Evolutionary conservation across 768 basidiomycete genomes (phyloP).

Genomic region (Phlebiopsis flavidoalba): DNA sequence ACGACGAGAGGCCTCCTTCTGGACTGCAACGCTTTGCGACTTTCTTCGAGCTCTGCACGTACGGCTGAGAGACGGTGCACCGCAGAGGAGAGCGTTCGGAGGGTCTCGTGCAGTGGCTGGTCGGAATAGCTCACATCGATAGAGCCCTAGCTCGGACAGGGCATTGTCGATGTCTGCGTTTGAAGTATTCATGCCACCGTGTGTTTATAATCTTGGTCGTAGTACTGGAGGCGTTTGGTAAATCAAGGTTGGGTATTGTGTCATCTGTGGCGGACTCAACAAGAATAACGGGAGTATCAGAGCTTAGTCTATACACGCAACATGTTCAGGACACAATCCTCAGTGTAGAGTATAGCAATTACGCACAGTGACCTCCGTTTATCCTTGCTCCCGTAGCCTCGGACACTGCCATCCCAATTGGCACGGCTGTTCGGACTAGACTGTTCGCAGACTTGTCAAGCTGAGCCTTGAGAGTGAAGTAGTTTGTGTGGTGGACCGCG

Average conservation of each 20-base stretch:
- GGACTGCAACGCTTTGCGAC: conserved; percentile 41
- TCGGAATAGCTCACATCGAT: conserved; percentile 42
- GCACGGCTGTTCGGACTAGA: conserved; percentile 22
- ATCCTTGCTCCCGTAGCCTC: conserved; percentile 44
- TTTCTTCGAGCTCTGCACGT: conserved; percentile 61
- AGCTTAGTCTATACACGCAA: conserved; percentile 6
- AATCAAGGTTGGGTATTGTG: not conserved
- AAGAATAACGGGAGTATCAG: conserved; percentile 21
- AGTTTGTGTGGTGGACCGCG: conserved; percentile 38
- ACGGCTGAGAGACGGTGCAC: conserved; percentile 52
- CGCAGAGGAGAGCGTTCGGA: conserved; percentile 68
- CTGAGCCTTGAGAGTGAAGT: conserved; percentile 60
- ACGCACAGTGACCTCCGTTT: conserved; percentile 18
- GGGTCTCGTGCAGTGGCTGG: conserved; percentile 61
- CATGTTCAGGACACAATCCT: too few species aligned
- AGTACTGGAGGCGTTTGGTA: conserved; percentile 8
- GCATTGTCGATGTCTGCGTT: conserved; percentile 68
- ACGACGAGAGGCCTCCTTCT: conserved; percentile 54
- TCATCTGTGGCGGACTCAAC: conserved; percentile 22
- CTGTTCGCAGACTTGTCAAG: conserved; percentile 39
- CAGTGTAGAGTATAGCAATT: too few species aligned
- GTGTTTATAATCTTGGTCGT: conserved; percentile 53
- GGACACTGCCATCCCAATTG: conserved; percentile 51
- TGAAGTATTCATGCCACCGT: conserved; percentile 73
- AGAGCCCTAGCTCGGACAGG: conserved; percentile 43